These are phyloP conservation scores for Malus sylvestris DNA, from an alignment of 306 rosid species.

Conservation along the genomic window DNA sequence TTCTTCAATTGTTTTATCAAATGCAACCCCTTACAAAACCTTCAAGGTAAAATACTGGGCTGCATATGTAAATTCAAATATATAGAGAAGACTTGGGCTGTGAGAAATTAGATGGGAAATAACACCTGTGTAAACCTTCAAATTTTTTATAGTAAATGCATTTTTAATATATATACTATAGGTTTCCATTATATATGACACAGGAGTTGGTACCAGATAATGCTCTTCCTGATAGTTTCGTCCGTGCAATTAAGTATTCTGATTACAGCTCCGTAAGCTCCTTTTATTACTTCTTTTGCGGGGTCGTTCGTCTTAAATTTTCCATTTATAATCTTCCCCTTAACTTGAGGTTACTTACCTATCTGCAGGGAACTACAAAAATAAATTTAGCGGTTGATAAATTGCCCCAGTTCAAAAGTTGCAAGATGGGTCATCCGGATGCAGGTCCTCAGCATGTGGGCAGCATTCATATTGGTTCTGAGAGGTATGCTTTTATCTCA, in stretches of 20 bases:
- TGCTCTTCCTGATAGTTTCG: constrained; percentile 69
- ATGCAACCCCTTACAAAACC: constrained; percentile 86
- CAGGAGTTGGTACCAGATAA: constrained; percentile 70
- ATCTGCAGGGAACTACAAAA: constrained; percentile 71
- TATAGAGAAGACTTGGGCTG: neutral
- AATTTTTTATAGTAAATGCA: neutral
- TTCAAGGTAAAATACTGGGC: constrained; percentile 51
- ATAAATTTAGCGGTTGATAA: constrained; percentile 82
- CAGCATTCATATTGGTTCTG: constrained; percentile 90
- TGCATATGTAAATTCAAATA: neutral
- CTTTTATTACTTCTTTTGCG: neutral
- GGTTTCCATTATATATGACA: constrained; percentile 19
- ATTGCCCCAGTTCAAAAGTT: constrained; percentile 69
- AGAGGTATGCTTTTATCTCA: constrained; percentile 44
- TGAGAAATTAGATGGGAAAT: neutral
- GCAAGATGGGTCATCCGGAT: constrained; percentile 46
- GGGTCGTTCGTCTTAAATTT: neutral
- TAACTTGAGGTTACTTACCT: neutral
- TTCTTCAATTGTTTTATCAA: constrained; percentile 76
- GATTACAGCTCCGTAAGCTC: constrained; percentile 88
- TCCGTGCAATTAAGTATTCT: constrained; percentile 53
- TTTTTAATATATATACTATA: constrained; percentile 18
- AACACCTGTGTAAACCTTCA: neutral
- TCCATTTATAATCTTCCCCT: neutral
- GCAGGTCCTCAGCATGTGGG: constrained; percentile 83